phyloP scores from a whole-genome alignment of 2,329 filamentous ascomycete species.

The Fusarium sterilihyphosum region DNA sequence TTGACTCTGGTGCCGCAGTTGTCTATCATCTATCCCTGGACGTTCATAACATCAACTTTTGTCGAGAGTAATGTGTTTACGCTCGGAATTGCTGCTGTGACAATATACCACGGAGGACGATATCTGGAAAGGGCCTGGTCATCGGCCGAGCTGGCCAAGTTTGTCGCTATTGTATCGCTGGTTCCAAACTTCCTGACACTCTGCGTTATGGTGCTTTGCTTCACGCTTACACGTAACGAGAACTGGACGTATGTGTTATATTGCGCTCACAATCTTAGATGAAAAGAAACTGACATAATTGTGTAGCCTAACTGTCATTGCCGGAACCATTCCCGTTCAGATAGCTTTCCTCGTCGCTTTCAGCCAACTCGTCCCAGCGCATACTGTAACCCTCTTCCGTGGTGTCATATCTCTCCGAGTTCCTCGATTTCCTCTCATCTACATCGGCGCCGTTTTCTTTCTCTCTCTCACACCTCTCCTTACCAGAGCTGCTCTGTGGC shows the following conservation, averaged over 20 bases:
- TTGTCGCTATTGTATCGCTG: conserved; percentile 79
- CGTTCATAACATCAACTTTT: conserved; percentile 83
- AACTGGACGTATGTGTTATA: conserved; percentile 72
- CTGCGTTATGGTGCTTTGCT: conserved; percentile 77
- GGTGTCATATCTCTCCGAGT: conserved; percentile 91
- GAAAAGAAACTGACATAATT: conserved; percentile 3
- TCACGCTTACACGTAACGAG: conserved; percentile 73
- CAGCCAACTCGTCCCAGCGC: conserved; percentile 96
- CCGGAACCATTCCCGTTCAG: conserved; percentile 88
- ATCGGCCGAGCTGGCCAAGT: conserved; percentile 90
- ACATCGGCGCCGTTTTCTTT: conserved; percentile 78
- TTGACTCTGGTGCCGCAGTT: conserved; percentile 85
- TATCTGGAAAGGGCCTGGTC: conserved; percentile 98
- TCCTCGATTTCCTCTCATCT: conserved; percentile 73
- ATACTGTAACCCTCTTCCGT: conserved; percentile 93
- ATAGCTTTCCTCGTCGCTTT: conserved; percentile 96
- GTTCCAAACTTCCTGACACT: conserved; percentile 84
- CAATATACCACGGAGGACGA: conserved; percentile 89
- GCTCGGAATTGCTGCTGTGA: conserved; percentile 77
- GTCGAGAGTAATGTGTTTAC: conserved; percentile 96
- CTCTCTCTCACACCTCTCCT: conserved; percentile 67
- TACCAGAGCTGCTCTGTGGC: conserved; percentile 78
- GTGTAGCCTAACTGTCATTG: conserved; percentile 79
- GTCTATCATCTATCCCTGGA: conserved; percentile 93
- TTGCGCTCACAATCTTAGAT: neutral